These are phyloP conservation scores for Euclidium syriacum DNA, from an alignment of 345 rosid genomes.

Conservation along the genomic window DNA sequence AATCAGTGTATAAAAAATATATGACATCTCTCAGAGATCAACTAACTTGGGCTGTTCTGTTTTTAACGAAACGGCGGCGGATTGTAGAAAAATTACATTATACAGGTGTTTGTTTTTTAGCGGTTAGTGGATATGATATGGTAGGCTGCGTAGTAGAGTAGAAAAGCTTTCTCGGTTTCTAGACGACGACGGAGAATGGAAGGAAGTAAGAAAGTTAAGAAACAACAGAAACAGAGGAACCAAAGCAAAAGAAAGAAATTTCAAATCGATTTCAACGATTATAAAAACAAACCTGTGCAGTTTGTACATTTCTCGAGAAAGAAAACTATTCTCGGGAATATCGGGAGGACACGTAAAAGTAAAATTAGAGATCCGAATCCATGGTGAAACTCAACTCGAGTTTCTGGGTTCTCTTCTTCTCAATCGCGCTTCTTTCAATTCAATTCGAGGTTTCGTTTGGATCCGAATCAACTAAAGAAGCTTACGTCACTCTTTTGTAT, in stretches of 20 bases:
- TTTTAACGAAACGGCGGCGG: neutral
- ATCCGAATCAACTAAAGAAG: slow-evolving; percentile 42
- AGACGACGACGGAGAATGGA: slow-evolving; percentile 1
- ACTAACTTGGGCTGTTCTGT: too few species aligned
- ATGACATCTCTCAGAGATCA: too few species aligned
- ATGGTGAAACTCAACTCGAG: slow-evolving; percentile 25
- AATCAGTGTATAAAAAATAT: too few species aligned
- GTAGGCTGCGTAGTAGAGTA: slow-evolving; percentile 3
- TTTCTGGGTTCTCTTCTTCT: slow-evolving; percentile 28
- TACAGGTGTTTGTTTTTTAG: neutral
- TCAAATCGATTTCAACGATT: slow-evolving; percentile 16
- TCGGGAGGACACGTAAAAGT: neutral
- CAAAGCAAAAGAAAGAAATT: slow-evolving; percentile 1
- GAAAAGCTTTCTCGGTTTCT: neutral
- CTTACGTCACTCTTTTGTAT: slow-evolving; percentile 80
- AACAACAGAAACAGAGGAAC: slow-evolving; percentile 7
- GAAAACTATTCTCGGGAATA: slow-evolving; percentile 32
- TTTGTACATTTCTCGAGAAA: slow-evolving; percentile 24
- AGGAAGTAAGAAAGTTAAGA: neutral
- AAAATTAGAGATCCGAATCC: neutral
- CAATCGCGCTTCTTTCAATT: slow-evolving; percentile 29
- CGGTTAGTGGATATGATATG: neutral
- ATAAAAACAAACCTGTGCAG: neutral
- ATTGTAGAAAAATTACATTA: neutral
- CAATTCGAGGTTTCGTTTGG: slow-evolving; percentile 35